Evolutionary conservation across 805 yeast species (phyloP), one percentile per base, ranked within the genome.

Genomic region (Ogataea minuta): DNA sequence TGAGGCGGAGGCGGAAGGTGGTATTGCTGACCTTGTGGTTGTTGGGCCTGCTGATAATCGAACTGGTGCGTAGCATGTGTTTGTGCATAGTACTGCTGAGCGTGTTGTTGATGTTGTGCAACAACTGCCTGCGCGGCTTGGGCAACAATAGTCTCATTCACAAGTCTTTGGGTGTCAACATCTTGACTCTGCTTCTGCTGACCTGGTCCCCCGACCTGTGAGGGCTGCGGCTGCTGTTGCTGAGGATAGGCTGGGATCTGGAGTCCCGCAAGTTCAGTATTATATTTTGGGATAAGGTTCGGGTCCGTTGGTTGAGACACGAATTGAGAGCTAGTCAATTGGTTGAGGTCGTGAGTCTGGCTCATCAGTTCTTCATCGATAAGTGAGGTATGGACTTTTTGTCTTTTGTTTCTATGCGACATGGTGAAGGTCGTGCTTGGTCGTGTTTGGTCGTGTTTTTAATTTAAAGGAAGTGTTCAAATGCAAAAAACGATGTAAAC

Each of bases 331-430:
- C 32, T 27, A 16, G 50, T 24, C 15, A 47, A 34, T 17, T 48
- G 52, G 28, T 35, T 37, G 14, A 50, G 26, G 11, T 49, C 53
- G 34, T 50, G 52, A 17, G 49, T 29, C 32, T 52, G 51, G 23
- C 41, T 43, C 49, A 50, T 50, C 4, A 52, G 32, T 20, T 50
- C 57, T 28, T 54, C 57, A 31, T 52, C 56, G 13, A 52, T 49
- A 9, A 54, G 35, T 15, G 55, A 45, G 36, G 35, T 45, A 25
- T 54, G 56, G 14, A 50, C 43, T 29, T 54, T 54, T 37, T 49
- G 49, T 37, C 53, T 46, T 36, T 53, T 53, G 25, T 40, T 27
- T 37, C 49, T 43, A 23, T 37, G 46, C 13, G 46, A 48, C 51
- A 52, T 47, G 27, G 20, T 29, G 14, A 34, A 27, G 48, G 38